Evolutionary conservation across 2,329 filamentous ascomycete genomes (phyloP).

Genomic region (Trichoderma sp.): DNA sequence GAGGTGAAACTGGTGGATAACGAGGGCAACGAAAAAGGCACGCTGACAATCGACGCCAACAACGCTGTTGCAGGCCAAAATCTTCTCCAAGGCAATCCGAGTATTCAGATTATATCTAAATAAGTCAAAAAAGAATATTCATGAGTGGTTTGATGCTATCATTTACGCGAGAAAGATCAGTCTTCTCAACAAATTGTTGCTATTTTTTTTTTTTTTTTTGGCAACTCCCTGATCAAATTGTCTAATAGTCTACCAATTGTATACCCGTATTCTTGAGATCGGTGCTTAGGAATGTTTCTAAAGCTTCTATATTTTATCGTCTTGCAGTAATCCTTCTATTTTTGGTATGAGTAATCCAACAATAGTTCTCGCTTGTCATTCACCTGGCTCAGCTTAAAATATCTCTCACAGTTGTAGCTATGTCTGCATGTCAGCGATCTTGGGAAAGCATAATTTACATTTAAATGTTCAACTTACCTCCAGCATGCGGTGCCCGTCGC

Average conservation of each 20-base stretch:
- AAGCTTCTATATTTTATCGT: neutral
- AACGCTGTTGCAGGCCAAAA: neutral
- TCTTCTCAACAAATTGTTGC: too few relatives aligned
- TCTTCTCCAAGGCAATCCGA: neutral
- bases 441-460: neutral
- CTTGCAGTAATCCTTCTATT: neutral
- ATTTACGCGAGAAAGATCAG: neutral
- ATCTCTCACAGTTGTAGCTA: slow-evolving; percentile 18
- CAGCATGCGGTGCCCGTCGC: slow-evolving; percentile 9
- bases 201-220: too few relatives aligned
- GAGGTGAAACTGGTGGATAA: neutral
- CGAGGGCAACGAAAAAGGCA: neutral
- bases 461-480: neutral
- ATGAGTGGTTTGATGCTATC: neutral
- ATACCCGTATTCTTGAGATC: neutral
- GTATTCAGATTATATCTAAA: neutral
- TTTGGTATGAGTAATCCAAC: slow-evolving; percentile 7
- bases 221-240: too few relatives aligned
- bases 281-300: neutral
- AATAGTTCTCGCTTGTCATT: slow-evolving; percentile 23
- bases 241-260: too few relatives aligned
- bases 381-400: slow-evolving; percentile 14
- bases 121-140: neutral
- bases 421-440: neutral
- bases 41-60: neutral